Percentiles rank a stretch among this genome's conserved stretches.
Evolutionary conservation across 345 rosid genomes (phyloP).

Genomic region (Garcia nutans): DNA sequence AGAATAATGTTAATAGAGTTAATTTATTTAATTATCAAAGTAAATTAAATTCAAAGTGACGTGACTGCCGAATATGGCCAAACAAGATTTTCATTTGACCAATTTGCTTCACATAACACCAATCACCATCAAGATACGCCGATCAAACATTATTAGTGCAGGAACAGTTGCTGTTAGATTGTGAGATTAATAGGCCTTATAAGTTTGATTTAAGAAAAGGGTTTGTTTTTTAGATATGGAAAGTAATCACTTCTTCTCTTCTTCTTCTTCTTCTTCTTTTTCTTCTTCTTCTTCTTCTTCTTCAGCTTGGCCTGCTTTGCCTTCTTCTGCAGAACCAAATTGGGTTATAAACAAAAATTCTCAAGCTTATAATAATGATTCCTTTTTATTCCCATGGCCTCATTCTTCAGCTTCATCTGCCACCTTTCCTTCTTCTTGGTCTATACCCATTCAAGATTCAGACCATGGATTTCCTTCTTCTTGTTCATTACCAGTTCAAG

Average conservation of each 20-base stretch:
- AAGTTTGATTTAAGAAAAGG: neutral
- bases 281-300: conserved; percentile 12
- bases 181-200: conserved; percentile 16
- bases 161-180: conserved; percentile 26
- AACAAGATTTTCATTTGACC: conserved; percentile 40
- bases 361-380: conserved; percentile 3
- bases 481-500: conserved; percentile 25
- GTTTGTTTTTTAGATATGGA: conserved; percentile 27
- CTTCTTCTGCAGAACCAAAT: conserved; percentile 9
- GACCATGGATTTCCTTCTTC: conserved; percentile 15
- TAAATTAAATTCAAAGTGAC: conserved; percentile 1
- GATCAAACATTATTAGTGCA: conserved; percentile 42
- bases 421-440: conserved; percentile 1
- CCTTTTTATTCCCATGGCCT: conserved; percentile 25
- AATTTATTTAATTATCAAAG: neutral
- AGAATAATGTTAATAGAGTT: neutral
- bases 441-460: neutral
- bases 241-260: conserved; percentile 12
- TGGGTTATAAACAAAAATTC: conserved; percentile 13
- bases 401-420: conserved; percentile 8
- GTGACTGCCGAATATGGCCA: conserved; percentile 41
- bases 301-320: conserved; percentile 20
- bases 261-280: conserved; percentile 18
- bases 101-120: conserved; percentile 43
- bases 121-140: conserved; percentile 35